phyloP scores from a whole-genome alignment of 495 filamentous ascomycete genomes.

The Opeltia flavorubescens region DNA sequence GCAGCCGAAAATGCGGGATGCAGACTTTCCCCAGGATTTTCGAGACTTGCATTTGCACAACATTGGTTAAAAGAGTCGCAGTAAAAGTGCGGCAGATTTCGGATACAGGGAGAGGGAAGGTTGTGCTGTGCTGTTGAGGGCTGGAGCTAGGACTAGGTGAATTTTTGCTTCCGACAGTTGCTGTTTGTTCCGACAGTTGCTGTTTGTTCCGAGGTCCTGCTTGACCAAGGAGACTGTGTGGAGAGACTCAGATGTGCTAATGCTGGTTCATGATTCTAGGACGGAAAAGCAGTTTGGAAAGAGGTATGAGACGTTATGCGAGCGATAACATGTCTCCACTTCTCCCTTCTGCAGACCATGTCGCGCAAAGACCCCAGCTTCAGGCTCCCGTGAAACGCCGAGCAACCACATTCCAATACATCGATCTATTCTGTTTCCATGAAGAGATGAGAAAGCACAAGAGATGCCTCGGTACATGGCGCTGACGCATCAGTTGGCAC shows the following conservation, averaged over 20 bases:
- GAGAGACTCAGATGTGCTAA: not conserved
- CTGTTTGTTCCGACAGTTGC: not conserved
- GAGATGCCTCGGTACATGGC: not conserved
- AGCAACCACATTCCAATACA: not conserved
- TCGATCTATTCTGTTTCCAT: not conserved
- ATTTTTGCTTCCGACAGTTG: not conserved
- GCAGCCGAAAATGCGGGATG: not conserved
- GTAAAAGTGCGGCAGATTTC: conserved; percentile 5
- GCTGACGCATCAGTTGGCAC: not conserved
- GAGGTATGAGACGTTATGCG: too few relatives aligned
- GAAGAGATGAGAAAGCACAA: not conserved
- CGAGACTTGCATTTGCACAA: not conserved
- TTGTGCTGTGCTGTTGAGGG: conserved; percentile 15
- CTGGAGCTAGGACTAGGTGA: conserved; percentile 2
- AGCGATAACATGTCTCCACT: too few relatives aligned
- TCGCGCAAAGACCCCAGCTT: not conserved
- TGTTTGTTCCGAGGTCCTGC: not conserved
- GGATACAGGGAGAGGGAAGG: conserved; percentile 12
- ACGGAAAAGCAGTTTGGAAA: conserved; percentile 8
- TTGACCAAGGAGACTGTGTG: not conserved
- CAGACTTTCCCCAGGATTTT: not conserved
- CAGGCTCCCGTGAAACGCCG: not conserved
- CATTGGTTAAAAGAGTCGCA: not conserved
- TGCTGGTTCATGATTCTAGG: not conserved
- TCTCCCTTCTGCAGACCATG: too few relatives aligned